These are phyloP conservation scores for Geotrichum histeridarum DNA, from an alignment of 1,139 yeast genomes.

Conservation along the genomic window DNA sequence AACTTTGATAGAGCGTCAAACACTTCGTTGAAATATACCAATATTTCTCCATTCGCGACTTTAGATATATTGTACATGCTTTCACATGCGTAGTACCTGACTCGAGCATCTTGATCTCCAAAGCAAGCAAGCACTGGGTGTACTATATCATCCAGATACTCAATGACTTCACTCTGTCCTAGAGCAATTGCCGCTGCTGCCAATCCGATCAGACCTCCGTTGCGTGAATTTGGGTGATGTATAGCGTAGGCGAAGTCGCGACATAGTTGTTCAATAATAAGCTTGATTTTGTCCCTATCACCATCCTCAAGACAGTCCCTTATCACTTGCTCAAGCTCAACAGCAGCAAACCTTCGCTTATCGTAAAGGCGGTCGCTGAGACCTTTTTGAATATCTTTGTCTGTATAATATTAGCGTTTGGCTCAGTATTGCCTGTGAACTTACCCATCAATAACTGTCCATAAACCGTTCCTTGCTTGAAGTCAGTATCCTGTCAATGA, in stretches of 20 bases:
- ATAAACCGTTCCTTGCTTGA: not conserved
- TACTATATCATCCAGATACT: constrained; percentile 76
- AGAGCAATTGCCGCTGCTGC: constrained; percentile 77
- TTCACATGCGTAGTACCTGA: constrained; percentile 95
- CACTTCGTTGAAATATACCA: constrained; percentile 85
- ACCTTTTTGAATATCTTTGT: constrained; percentile 72
- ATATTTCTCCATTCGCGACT: constrained; percentile 91
- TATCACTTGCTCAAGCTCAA: constrained; percentile 77
- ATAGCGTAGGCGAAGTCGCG: constrained; percentile 69
- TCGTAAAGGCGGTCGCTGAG: constrained; percentile 87
- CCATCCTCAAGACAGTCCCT: constrained; percentile 64
- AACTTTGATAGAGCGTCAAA: constrained; percentile 85
- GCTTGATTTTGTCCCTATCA: constrained; percentile 62
- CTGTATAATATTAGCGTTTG: constrained; percentile 35
- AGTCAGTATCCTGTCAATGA: too few relatives aligned
- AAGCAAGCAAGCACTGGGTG: constrained; percentile 94
- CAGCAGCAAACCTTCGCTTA: constrained; percentile 89
- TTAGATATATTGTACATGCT: constrained; percentile 93
- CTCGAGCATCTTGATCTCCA: constrained; percentile 94
- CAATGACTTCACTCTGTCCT: constrained; percentile 63
- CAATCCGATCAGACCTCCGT: constrained; percentile 69
- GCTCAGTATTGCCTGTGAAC: not conserved
- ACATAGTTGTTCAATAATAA: constrained; percentile 61
- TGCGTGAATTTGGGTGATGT: constrained; percentile 68
- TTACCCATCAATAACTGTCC: not conserved